Evolutionary conservation across 176 grass and related monocot species (phyloP).

Genomic region (Oropetium thomaeum): DNA sequence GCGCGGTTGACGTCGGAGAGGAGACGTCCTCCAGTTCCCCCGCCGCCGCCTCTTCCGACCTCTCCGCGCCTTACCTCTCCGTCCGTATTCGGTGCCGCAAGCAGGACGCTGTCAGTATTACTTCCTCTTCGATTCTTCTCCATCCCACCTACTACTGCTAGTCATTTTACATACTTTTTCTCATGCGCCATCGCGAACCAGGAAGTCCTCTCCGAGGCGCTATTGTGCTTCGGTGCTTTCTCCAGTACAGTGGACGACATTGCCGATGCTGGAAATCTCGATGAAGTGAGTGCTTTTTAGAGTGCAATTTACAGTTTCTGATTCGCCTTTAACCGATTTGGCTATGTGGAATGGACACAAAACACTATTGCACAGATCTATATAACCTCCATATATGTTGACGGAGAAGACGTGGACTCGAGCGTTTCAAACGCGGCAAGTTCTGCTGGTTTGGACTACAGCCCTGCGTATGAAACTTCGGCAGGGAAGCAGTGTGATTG

Average conservation of each 20-base stretch:
- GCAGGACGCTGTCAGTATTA: conserved; percentile 63
- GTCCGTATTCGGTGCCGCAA: conserved; percentile 62
- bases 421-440: conserved; percentile 48
- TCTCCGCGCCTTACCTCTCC: conserved; percentile 53
- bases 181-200: conserved; percentile 18
- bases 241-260: conserved; percentile 75
- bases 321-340: not conserved
- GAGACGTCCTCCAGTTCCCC: conserved; percentile 14
- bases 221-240: conserved; percentile 78
- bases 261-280: conserved; percentile 51
- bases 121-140: not conserved
- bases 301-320: not conserved
- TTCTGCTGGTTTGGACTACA: conserved; percentile 68
- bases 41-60: conserved; percentile 1
- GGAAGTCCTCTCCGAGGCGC: conserved; percentile 74
- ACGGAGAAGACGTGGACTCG: conserved; percentile 50
- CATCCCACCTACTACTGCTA: not conserved
- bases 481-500: conserved; percentile 69
- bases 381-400: conserved; percentile 61
- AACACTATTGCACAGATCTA: conserved; percentile 40
- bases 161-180: conserved; percentile 2
- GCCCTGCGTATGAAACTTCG: conserved; percentile 59
- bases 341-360: not conserved
- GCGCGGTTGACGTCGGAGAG: not conserved
- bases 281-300: conserved; percentile 48